Percentiles rank a stretch among this genome's conserved stretches.
Evolutionary conservation across 75 land plant species (phyloP).

Genomic region (Adiantum capillusveneris): DNA sequence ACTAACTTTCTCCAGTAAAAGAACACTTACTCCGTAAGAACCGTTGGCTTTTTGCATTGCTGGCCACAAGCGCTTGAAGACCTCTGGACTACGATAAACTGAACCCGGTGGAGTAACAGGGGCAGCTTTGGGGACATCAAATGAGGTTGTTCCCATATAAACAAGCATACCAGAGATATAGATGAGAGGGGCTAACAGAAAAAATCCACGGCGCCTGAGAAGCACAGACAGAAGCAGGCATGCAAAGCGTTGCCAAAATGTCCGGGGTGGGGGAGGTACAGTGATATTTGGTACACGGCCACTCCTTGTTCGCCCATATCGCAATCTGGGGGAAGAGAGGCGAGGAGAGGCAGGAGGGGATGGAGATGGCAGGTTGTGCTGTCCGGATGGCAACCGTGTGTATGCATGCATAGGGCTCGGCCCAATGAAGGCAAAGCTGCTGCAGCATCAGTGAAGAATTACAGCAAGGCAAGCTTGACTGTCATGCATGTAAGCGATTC

Average conservation of each 20-base stretch:
- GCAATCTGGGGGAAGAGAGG: conserved; percentile 29
- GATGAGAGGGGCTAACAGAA: conserved; percentile 76
- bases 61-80: conserved; percentile 36
- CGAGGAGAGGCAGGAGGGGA: conserved; percentile 56
- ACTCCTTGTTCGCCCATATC: conserved; percentile 13
- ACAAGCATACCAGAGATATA: conserved; percentile 75
- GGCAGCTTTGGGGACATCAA: conserved; percentile 15
- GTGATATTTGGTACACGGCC: conserved; percentile 7
- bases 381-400: conserved; percentile 4
- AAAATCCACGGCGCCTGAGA: conserved; percentile 61
- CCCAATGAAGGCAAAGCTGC: conserved; percentile 3
- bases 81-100: conserved; percentile 33
- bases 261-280: conserved; percentile 7
- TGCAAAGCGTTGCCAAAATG: conserved; percentile 37
- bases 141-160: conserved; percentile 56
- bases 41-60: conserved; percentile 22
- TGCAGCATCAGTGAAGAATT: conserved; percentile 9
- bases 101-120: conserved; percentile 22
- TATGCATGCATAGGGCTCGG: conserved; percentile 11
- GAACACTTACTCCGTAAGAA: conserved; percentile 15
- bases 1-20: neutral
- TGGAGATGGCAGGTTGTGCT: conserved; percentile 14
- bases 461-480: neutral
- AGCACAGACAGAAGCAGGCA: conserved; percentile 55
- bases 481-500: too few species aligned